Conservation (phyloP, 164 flowering plant genomes). For the Macadamia tetraphylla region DNA sequence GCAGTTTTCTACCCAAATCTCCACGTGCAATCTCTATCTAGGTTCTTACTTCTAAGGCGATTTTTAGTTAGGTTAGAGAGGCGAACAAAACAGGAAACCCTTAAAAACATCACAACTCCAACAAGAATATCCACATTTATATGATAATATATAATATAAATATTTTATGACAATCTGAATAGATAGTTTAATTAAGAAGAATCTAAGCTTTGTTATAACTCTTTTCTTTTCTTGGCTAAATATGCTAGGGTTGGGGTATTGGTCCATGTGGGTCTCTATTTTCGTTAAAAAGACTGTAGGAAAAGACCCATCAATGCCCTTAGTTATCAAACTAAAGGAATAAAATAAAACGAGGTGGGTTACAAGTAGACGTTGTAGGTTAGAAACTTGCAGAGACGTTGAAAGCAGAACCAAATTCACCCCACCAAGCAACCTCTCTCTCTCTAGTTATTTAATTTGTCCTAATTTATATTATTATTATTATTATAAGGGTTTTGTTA, state of each 20-base stretch:
- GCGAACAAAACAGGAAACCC: slow-evolving; percentile 26
- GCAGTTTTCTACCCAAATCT: slow-evolving; percentile 1
- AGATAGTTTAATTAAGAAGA: no score
- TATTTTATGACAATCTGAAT: no score
- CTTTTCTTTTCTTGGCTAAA: no score
- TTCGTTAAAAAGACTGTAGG: no score
- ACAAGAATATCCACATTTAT: slow-evolving; percentile 17
- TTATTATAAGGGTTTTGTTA: slow-evolving; percentile 31
- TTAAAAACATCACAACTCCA: slow-evolving; percentile 8
- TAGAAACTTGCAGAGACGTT: slow-evolving; percentile 63
- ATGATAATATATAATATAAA: neutral
- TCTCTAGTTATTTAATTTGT: slow-evolving; percentile 1
- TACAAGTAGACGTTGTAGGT: slow-evolving; percentile 62
- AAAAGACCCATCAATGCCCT: no score
- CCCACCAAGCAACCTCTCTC: slow-evolving; percentile 27
- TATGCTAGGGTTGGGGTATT: no score
- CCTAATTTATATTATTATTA: neutral
- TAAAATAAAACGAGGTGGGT: slow-evolving; percentile 15
- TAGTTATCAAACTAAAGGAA: no score
- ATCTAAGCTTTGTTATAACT: no score
- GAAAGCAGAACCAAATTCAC: slow-evolving; percentile 67
- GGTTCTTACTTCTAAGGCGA: slow-evolving; percentile 3
- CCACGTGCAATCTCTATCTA: slow-evolving; percentile 20
- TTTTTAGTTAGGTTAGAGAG: slow-evolving; percentile 40
- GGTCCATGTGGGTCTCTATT: neutral